These are phyloP conservation scores for Phellopilus nigrolimitatus DNA, from an alignment of 1,284 basidiomycete genomes.

Conservation along the genomic window DNA sequence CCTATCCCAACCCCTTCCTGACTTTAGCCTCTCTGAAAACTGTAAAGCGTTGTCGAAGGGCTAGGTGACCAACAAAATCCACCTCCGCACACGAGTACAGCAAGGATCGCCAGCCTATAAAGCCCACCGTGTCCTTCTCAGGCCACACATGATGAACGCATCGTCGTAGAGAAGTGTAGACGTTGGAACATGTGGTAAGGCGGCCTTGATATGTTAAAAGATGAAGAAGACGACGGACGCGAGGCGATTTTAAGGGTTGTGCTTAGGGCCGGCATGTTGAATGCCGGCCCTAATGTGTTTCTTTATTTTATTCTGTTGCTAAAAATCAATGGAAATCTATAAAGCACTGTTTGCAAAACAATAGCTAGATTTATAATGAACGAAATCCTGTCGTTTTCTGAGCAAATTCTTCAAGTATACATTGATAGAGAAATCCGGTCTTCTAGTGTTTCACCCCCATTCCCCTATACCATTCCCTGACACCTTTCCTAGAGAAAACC, in stretches of 20 bases:
- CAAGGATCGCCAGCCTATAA: slow-evolving; percentile 17
- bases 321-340: too few species aligned
- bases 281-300: too few species aligned
- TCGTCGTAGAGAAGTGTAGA: not conserved
- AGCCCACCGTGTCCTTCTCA: slow-evolving; percentile 10
- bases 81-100: not conserved
- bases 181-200: slow-evolving; percentile 17
- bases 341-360: too few species aligned
- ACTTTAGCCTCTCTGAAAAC: not conserved
- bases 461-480: too few species aligned
- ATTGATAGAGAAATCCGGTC: too few species aligned
- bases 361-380: too few species aligned
- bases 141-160: slow-evolving; percentile 18
- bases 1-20: not conserved
- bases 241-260: too few species aligned
- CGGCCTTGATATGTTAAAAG: slow-evolving; percentile 18
- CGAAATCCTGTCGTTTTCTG: too few species aligned
- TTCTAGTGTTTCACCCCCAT: too few species aligned
- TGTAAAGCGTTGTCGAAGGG: slow-evolving; percentile 8
- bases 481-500: slow-evolving; percentile 14
- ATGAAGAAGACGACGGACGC: slow-evolving; percentile 15
- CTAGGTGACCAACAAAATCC: slow-evolving; percentile 19
- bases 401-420: too few species aligned
- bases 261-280: too few species aligned
- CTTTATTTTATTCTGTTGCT: too few species aligned